Percentiles rank a stretch among this genome's conserved stretches.
phyloP scores from a whole-genome alignment of 495 filamentous ascomycete genomes.

The Durotheca rogersii region DNA sequence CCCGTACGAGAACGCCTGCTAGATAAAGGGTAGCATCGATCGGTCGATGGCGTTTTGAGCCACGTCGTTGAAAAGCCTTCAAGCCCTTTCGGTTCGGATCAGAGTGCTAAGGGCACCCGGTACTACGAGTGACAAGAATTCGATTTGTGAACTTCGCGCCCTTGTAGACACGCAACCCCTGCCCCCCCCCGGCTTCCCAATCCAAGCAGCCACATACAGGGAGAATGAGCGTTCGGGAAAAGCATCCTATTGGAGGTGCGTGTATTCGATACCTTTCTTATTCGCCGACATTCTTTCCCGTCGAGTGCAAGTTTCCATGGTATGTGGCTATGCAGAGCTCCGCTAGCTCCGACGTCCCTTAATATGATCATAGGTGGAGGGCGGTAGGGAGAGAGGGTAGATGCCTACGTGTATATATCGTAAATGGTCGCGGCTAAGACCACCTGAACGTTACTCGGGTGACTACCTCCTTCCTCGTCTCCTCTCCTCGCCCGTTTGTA shows the following conservation, averaged over 20 bases:
- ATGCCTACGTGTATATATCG: no score
- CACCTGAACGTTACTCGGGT: no score
- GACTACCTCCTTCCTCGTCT: no score
- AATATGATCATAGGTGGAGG: no score
- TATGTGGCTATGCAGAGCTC: constrained; percentile 20
- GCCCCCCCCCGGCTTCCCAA: constrained; percentile 22
- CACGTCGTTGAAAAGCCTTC: constrained; percentile 13
- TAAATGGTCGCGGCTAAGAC: no score
- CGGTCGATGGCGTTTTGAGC: constrained; percentile 5
- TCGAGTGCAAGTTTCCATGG: constrained; percentile 15
- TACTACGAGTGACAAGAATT: constrained; percentile 12
- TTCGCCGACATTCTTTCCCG: constrained; percentile 10
- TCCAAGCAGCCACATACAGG: neutral
- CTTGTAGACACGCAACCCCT: constrained; percentile 3
- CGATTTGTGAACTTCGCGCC: constrained; percentile 21
- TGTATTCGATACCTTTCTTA: neutral
- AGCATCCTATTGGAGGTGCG: constrained; percentile 13
- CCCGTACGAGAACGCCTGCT: constrained; percentile 24
- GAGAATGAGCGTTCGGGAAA: constrained; percentile 5
- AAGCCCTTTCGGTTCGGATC: constrained; percentile 13
- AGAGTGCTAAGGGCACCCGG: constrained; percentile 16
- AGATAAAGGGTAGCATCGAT: constrained; percentile 31
- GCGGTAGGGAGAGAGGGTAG: no score
- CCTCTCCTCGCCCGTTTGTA: no score
- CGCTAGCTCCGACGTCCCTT: constrained; percentile 6